Conservation (phyloP, 1,139 yeast species). For the Zhuliangozyma parablackwelliae region DNA sequence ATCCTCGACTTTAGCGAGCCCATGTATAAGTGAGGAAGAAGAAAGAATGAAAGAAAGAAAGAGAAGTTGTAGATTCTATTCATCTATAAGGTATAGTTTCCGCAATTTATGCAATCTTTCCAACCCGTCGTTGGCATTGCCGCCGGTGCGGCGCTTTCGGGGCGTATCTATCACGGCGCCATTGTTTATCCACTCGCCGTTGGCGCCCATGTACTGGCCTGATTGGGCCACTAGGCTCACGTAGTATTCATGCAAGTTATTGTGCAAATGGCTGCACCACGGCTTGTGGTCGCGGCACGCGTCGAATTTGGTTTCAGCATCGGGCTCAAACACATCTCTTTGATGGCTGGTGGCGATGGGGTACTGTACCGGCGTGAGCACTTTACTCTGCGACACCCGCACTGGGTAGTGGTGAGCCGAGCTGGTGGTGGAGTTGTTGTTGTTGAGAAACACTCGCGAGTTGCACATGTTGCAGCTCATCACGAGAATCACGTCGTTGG, state of each 20-base stretch:
- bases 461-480: conserved; percentile 36
- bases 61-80: conserved; percentile 11
- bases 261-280: conserved; percentile 29
- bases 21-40: conserved; percentile 7
- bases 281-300: conserved; percentile 27
- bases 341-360: conserved; percentile 15
- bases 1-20: conserved; percentile 75
- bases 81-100: conserved; percentile 27
- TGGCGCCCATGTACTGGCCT: conserved; percentile 19
- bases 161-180: conserved; percentile 10
- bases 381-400: conserved; percentile 19
- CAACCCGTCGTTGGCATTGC: conserved; percentile 31
- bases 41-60: neutral
- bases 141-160: conserved; percentile 12
- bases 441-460: conserved; percentile 27
- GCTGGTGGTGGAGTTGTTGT: conserved; percentile 2
- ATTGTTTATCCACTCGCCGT: conserved; percentile 22
- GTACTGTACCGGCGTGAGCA: conserved; percentile 30
- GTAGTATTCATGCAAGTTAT: conserved; percentile 20
- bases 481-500: conserved; percentile 24
- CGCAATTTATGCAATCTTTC: conserved; percentile 32
- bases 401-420: conserved; percentile 2
- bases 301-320: conserved; percentile 13
- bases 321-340: conserved; percentile 3
- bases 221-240: conserved; percentile 19